A percentile compares a stretch with the other conserved stretches of the same genome.
Evolutionary conservation across 2,329 filamentous ascomycete genomes (phyloP).

Genomic region (Rhynchosporium agropyri): DNA sequence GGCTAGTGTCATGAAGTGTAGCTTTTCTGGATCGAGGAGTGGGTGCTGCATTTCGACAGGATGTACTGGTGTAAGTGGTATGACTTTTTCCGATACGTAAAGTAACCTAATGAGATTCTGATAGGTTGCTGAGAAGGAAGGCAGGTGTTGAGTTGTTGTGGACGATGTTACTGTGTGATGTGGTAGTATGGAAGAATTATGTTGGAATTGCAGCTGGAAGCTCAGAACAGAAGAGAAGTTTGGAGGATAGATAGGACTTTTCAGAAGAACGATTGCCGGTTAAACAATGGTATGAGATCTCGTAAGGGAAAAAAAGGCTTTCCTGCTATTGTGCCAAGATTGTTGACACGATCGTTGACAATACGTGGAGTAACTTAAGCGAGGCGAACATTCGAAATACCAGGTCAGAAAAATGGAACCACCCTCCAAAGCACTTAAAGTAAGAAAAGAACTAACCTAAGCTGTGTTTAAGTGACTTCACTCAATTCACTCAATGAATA

Average conservation of each 20-base stretch:
- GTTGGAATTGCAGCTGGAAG: constrained; percentile 3
- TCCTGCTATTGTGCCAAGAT: not conserved
- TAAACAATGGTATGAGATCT: not conserved
- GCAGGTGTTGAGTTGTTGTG: too few relatives aligned
- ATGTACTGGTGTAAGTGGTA: not conserved
- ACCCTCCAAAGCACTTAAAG: not conserved
- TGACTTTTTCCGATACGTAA: not conserved
- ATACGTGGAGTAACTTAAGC: constrained; percentile 9
- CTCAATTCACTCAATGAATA: too few relatives aligned
- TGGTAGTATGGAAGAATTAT: not conserved
- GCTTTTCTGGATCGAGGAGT: not conserved
- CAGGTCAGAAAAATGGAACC: not conserved
- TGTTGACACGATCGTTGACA: not conserved
- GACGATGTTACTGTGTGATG: not conserved
- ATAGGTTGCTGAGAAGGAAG: not conserved
- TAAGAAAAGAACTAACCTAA: too few relatives aligned
- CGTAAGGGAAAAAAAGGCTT: not conserved
- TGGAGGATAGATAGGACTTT: not conserved
- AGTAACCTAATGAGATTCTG: not conserved
- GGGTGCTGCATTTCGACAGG: not conserved
- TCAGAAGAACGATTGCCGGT: not conserved
- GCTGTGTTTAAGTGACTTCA: too few relatives aligned
- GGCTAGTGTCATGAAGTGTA: not conserved
- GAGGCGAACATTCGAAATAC: constrained; percentile 1
- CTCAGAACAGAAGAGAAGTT: not conserved